Percentiles rank a stretch among this genome's conserved stretches.
Evolutionary conservation across 169 alveolate species (phyloP).

Genomic region (Babesia ovata): DNA sequence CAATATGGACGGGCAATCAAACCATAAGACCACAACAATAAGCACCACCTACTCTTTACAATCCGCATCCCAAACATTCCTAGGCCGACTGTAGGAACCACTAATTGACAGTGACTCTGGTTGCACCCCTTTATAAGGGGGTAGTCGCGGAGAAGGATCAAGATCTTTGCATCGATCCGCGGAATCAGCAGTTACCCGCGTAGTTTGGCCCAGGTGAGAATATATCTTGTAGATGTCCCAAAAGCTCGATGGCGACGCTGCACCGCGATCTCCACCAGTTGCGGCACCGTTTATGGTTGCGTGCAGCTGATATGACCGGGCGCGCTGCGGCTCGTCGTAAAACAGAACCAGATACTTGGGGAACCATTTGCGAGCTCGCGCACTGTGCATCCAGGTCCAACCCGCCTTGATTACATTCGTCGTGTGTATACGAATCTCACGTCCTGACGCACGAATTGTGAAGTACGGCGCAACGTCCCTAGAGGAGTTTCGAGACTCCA

Average conservation of each 20-base stretch:
- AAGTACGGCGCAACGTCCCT: not conserved
- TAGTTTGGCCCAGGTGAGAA: slow-evolving; percentile 5
- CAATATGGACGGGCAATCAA: too few relatives aligned
- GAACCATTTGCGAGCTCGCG: slow-evolving; percentile 24
- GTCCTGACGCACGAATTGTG: slow-evolving; percentile 1
- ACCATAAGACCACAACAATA: too few relatives aligned
- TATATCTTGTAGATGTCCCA: slow-evolving; percentile 55
- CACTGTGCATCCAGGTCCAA: slow-evolving; percentile 62
- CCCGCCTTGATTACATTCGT: slow-evolving; percentile 45
- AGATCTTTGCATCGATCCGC: too few relatives aligned
- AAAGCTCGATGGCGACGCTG: slow-evolving; percentile 9
- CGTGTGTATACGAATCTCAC: not conserved
- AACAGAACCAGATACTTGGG: slow-evolving; percentile 56
- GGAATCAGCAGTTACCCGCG: not conserved
- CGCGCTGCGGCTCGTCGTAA: slow-evolving; percentile 10
- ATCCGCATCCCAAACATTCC: too few relatives aligned
- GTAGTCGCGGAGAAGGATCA: too few relatives aligned
- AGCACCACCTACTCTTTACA: too few relatives aligned
- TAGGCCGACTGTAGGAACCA: too few relatives aligned
- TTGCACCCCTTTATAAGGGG: too few relatives aligned
- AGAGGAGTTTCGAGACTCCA: not conserved
- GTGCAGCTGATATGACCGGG: not conserved
- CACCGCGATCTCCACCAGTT: not conserved
- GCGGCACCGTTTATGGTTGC: not conserved
- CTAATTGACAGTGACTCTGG: too few relatives aligned